These are phyloP conservation scores for Chondrus crispus DNA, from an alignment of 23 red algal species.

Conservation along the genomic window DNA sequence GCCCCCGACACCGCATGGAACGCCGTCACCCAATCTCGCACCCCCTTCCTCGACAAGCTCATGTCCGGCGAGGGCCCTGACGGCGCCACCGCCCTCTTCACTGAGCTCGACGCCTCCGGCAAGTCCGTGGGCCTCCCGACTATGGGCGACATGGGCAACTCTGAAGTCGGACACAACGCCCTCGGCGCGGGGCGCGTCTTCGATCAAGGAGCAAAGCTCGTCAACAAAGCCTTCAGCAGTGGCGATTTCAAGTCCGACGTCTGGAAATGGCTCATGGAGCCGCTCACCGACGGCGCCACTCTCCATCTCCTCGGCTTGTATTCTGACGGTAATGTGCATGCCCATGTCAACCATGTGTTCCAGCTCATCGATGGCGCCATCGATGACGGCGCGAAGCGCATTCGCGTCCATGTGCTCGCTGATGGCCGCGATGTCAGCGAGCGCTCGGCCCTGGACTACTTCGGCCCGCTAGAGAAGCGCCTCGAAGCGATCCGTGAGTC, in stretches of 20 bases:
- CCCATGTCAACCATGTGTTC: constrained; percentile 82
- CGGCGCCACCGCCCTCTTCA: constrained; percentile 48
- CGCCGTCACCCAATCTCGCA: constrained; percentile 57
- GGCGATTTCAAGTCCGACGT: constrained; percentile 75
- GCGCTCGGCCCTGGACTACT: constrained; percentile 62
- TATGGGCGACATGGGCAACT: constrained; percentile 90
- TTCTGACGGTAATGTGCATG: constrained; percentile 89
- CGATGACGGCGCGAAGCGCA: constrained; percentile 73
- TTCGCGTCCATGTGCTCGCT: constrained; percentile 72
- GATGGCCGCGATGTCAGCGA: constrained; percentile 83
- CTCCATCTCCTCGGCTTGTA: constrained; percentile 90
- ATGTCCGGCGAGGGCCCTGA: constrained; percentile 64
- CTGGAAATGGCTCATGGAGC: constrained; percentile 81
- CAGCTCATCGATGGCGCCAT: constrained; percentile 78
- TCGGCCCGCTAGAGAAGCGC: constrained; percentile 81
- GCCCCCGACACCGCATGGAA: constrained; percentile 67
- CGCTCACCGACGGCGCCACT: constrained; percentile 1
- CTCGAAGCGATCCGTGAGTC: constrained; percentile 48
- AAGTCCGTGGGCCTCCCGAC: constrained; percentile 83
- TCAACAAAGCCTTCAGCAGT: constrained; percentile 70
- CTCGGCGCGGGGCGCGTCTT: constrained; percentile 84
- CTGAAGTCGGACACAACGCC: constrained; percentile 89
- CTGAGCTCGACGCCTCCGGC: constrained; percentile 76
- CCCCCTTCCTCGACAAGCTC: constrained; percentile 81
- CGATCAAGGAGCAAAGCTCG: constrained; percentile 80